These are phyloP conservation scores for Magnusiomyces ingens DNA, from an alignment of 1,139 yeast species.

Conservation along the genomic window DNA sequence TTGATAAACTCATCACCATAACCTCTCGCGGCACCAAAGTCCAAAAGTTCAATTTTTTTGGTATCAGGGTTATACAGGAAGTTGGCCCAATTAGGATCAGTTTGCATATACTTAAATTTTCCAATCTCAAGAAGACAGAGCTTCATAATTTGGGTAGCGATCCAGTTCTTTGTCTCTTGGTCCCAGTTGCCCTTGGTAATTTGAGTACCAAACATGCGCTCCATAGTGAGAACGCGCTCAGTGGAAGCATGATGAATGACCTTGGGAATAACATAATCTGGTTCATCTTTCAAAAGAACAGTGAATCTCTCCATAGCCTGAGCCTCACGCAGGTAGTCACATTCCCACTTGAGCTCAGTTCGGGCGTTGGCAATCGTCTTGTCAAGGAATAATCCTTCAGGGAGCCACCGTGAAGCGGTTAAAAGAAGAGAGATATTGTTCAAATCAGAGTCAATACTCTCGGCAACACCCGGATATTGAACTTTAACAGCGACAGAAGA, in stretches of 20 bases:
- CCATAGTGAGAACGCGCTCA: constrained; percentile 83
- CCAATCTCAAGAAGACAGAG: constrained; percentile 82
- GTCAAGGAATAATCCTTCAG: constrained; percentile 87
- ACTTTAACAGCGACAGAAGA: constrained; percentile 90
- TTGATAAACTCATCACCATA: constrained; percentile 60
- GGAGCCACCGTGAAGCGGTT: constrained; percentile 80
- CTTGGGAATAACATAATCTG: constrained; percentile 70
- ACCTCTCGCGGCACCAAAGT: constrained; percentile 92
- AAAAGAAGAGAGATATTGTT: constrained; percentile 73
- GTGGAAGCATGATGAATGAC: constrained; percentile 77
- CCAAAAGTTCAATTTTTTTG: constrained; percentile 70
- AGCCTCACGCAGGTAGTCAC: constrained; percentile 91
- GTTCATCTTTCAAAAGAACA: constrained; percentile 56
- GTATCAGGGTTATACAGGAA: constrained; percentile 70
- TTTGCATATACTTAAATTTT: constrained; percentile 86
- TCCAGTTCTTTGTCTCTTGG: constrained; percentile 70
- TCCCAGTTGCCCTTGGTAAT: constrained; percentile 71
- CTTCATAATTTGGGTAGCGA: constrained; percentile 81
- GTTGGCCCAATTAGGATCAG: constrained; percentile 99
- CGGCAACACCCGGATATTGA: constrained; percentile 97
- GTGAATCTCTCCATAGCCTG: constrained; percentile 64
- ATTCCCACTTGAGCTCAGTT: constrained; percentile 92
- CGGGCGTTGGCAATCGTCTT: constrained; percentile 91
- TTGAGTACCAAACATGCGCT: constrained; percentile 74
- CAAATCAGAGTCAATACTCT: constrained; percentile 87